These are phyloP conservation scores for Achaetomiella virescens DNA, from an alignment of 495 filamentous ascomycete species.

Conservation along the genomic window DNA sequence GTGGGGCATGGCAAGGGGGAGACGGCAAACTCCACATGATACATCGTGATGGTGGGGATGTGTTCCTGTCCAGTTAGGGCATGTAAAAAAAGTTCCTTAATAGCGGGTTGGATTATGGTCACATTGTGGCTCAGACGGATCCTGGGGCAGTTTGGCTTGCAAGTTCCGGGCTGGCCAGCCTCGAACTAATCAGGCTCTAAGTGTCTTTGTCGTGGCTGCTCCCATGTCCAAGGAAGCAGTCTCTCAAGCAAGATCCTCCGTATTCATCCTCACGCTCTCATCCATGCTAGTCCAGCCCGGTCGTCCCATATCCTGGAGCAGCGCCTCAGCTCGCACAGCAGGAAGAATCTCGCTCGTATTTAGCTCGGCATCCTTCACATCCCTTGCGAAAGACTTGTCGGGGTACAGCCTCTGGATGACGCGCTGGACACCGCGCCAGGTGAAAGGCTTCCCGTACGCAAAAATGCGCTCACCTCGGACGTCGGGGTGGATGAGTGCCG, in stretches of 20 bases:
- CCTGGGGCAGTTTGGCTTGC: too few species aligned
- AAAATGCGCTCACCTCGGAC: constrained; percentile 44
- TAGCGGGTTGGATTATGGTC: too few species aligned
- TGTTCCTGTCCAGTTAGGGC: too few species aligned
- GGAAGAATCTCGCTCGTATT: constrained; percentile 28
- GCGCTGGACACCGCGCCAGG: constrained; percentile 32
- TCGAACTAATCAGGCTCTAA: too few species aligned
- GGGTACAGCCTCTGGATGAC: constrained; percentile 30
- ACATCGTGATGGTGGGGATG: too few species aligned
- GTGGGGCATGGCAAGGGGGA: too few species aligned
- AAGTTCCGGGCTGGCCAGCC: too few species aligned
- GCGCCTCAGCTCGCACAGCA: constrained; percentile 23
- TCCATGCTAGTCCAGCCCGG: constrained; percentile 5
- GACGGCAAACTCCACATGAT: too few species aligned
- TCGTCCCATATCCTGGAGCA: constrained; percentile 29
- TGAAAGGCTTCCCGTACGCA: constrained; percentile 35
- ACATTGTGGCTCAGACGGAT: too few species aligned
- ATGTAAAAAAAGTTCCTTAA: too few species aligned
- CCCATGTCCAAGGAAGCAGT: too few species aligned
- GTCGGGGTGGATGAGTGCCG: constrained; percentile 36
- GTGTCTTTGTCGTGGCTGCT: too few species aligned
- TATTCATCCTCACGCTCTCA: not conserved
- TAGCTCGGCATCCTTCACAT: constrained; percentile 6
- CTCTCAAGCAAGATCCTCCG: constrained; percentile 1
- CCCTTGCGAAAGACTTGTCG: not conserved